Base-by-base conservation (phyloP, 2,329 filamentous ascomycete genomes). In the Elsinoe necatrix region DNA sequence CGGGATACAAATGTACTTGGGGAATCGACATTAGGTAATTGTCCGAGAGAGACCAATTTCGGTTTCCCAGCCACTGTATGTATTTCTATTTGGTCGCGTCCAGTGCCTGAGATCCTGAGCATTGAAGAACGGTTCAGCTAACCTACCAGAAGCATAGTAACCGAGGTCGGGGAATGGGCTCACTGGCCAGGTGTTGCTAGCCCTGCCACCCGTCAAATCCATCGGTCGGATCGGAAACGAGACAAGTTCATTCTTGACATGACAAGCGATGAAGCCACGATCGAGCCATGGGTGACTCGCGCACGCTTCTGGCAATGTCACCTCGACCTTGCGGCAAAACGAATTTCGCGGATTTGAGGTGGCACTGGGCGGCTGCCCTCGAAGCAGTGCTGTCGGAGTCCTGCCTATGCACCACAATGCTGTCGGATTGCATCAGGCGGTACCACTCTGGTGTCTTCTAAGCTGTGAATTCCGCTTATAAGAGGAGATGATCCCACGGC, bases 101-200 rank as follows among this genome's bases (percentile, higher is more conserved):
- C 18, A 43, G 41, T 43, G 18, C 41, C 41, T 43, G 41, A 18
- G 21, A 23, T 11, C 45, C 20, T 23, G 23, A 9, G 23, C 5
- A 12, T n/a, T 16, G 16, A 50, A 29, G 23, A 50, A 29, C 31
- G 45, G 45, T 50, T 50, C 45, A 50, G 45, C 45, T 50, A 16
- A 50, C 20, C 12, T 25, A 37, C 16, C 27, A 20, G 48, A 31
- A 31, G 18, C 5, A 3, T 2, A 12, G 29, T 23, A 23, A 50
- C 45, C 45, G 45, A 34, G 45, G 45, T 29, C 45, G 45, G 45
- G 45, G 16, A 50, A 50, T 50, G 45, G 42, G 31, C 29, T 35
- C 48, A 52, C 48, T 35, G 48, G 48, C 48, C 48, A 52, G 14
- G 48, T 37, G 48, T 52, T 52, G 27, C 29, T 37, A 52, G 48